Percentiles rank a stretch among this genome's conserved stretches.
phyloP scores from a whole-genome alignment of 768 basidiomycete genomes.

The Clavulina sp. region DNA sequence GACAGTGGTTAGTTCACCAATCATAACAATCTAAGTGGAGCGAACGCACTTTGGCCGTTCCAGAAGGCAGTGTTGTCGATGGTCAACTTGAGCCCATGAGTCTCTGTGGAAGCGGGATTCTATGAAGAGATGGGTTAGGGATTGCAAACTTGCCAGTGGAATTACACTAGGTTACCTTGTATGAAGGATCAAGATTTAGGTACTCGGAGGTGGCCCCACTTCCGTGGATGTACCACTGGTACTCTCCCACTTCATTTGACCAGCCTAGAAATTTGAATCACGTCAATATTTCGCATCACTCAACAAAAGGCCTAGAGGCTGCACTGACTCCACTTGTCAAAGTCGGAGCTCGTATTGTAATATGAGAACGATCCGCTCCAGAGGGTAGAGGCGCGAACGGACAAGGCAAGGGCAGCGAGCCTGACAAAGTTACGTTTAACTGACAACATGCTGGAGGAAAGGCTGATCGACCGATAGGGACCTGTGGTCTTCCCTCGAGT shows the following conservation, averaged over 20 bases:
- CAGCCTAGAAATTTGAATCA: too few relatives aligned
- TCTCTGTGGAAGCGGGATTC: slow-evolving; percentile 40
- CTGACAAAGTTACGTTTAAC: too few relatives aligned
- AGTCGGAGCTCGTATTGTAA: background rate
- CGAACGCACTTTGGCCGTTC: slow-evolving; percentile 1
- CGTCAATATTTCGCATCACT: too few relatives aligned
- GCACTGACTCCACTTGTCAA: slow-evolving; percentile 30
- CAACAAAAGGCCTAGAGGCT: too few relatives aligned
- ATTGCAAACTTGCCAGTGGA: too few relatives aligned
- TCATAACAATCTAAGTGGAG: background rate
- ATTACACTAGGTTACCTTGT: too few relatives aligned
- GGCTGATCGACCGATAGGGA: too few relatives aligned
- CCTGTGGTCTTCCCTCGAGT: too few relatives aligned
- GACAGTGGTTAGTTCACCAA: background rate
- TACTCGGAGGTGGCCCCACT: slow-evolving; percentile 33
- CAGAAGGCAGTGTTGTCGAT: slow-evolving; percentile 18
- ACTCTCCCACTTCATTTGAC: slow-evolving; percentile 34
- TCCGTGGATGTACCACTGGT: slow-evolving; percentile 47
- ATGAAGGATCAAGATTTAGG: slow-evolving; percentile 30
- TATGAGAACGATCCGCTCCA: slow-evolving; percentile 4
- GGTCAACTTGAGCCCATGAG: slow-evolving; percentile 33
- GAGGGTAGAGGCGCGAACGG: too few relatives aligned
- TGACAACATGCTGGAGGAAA: too few relatives aligned
- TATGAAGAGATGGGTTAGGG: too few relatives aligned
- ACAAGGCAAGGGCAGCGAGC: too few relatives aligned